Percentiles rank a stretch among this genome's conserved stretches.
phyloP scores from a whole-genome alignment of 176 grass and related monocot species.

The Echinochloa phyllopogon region DNA sequence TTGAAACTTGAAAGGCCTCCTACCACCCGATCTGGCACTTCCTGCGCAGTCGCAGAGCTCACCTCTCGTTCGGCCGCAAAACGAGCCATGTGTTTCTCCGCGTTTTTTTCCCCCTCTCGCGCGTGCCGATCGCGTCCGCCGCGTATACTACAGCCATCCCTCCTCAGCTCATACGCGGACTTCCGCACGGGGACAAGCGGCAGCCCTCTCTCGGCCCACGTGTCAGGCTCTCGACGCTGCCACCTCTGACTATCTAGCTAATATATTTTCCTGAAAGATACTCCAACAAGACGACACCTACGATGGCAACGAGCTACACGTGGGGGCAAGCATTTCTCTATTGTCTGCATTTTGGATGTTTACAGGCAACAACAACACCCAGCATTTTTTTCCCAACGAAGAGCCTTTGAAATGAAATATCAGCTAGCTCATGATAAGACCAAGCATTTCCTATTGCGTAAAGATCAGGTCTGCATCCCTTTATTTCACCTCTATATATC shows the following conservation, averaged over 20 bases:
- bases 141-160: background rate
- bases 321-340: background rate
- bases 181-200: background rate
- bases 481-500: background rate
- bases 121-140: background rate
- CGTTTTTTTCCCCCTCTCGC: background rate
- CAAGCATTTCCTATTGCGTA: background rate
- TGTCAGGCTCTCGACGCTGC: background rate
- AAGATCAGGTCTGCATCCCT: background rate
- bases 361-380: background rate
- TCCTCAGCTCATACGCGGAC: background rate
- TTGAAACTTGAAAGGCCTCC: background rate
- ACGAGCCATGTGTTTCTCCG: background rate
- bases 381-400: too few species aligned
- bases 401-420: background rate
- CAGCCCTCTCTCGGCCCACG: background rate
- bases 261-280: background rate
- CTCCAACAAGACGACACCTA: background rate
- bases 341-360: background rate
- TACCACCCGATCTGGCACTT: background rate
- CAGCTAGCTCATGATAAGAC: slow-evolving; percentile 22
- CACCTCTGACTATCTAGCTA: background rate
- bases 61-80: background rate
- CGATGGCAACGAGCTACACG: background rate
- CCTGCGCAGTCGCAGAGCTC: background rate